phyloP scores from a whole-genome alignment of 2,329 filamentous ascomycete species.

The Lasiodiplodia sp. region DNA sequence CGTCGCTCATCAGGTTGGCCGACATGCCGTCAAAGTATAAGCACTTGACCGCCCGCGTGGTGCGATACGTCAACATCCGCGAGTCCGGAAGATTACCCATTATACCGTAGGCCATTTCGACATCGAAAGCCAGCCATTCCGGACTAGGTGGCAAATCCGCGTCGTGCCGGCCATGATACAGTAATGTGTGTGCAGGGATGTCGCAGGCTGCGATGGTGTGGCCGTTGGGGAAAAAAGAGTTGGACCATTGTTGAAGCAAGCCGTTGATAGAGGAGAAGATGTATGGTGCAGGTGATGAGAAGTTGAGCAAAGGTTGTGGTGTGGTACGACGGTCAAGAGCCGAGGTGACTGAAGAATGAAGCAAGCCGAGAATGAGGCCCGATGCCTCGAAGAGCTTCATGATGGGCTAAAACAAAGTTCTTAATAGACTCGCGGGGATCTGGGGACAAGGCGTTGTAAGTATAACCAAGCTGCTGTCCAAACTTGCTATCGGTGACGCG shows the following conservation, averaged over 20 bases:
- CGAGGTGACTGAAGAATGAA: not conserved
- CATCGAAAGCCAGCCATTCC: conserved; percentile 62
- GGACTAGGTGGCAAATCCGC: conserved; percentile 53
- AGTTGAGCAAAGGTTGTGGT: conserved; percentile 48
- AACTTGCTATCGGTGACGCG: conserved; percentile 28
- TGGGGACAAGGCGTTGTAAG: conserved; percentile 1
- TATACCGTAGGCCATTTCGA: conserved; percentile 63
- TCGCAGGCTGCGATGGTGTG: conserved; percentile 57
- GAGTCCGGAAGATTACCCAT: conserved; percentile 55
- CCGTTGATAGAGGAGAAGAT: conserved; percentile 58
- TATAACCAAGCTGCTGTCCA: not conserved
- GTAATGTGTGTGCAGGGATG: conserved; percentile 55
- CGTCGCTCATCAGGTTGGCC: conserved; percentile 56
- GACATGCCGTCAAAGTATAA: conserved; percentile 62
- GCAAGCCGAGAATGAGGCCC: not conserved
- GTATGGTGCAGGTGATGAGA: conserved; percentile 57
- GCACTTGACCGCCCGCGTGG: conserved; percentile 51
- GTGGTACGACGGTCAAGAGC: not conserved
- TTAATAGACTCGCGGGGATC: not conserved
- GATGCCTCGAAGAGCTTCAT: not conserved
- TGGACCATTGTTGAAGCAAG: conserved; percentile 59
- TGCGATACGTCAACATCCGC: conserved; percentile 59
- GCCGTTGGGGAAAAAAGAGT: conserved; percentile 61
- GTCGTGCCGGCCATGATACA: conserved; percentile 59
- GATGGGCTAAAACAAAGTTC: not conserved